These are phyloP conservation scores for Xylaria palmicola DNA, from an alignment of 495 filamentous ascomycete species.

Conservation along the genomic window DNA sequence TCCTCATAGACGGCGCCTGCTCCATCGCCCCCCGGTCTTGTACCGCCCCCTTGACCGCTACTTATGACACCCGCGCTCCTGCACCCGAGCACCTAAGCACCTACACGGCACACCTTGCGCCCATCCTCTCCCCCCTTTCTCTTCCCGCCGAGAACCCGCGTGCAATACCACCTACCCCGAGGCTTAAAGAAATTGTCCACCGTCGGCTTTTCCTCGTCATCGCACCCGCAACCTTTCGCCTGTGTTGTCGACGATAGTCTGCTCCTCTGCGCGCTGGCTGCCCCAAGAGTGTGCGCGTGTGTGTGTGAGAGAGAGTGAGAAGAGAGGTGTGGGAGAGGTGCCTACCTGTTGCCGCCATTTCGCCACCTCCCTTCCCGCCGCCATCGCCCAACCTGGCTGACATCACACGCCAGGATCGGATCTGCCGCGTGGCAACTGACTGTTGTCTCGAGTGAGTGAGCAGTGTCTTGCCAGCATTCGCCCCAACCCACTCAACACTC, in stretches of 20 bases:
- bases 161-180: constrained; percentile 13
- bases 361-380: not conserved
- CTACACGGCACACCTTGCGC: constrained; percentile 10
- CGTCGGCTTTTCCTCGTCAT: not conserved
- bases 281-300: not conserved
- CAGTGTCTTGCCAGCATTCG: not conserved
- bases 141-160: not conserved
- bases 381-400: not conserved
- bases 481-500: not conserved
- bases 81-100: not conserved
- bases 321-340: constrained; percentile 2
- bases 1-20: constrained; percentile 5
- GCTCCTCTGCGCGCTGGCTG: constrained; percentile 10
- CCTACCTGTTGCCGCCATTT: not conserved
- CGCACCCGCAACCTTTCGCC: not conserved
- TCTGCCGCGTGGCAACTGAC: not conserved
- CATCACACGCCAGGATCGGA: constrained; percentile 8
- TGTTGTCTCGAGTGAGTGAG: constrained; percentile 5
- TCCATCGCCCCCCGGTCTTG: constrained; percentile 4
- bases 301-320: too few species aligned
- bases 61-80: constrained; percentile 5
- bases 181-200: constrained; percentile 6
- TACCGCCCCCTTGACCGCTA: constrained; percentile 19
- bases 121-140: constrained; percentile 7
- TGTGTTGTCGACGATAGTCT: constrained; percentile 8